Evolutionary conservation across 2,329 filamentous ascomycete species (phyloP), one percentile per base, ranked within the genome.

Genomic region (Colletotrichum camelliae): DNA sequence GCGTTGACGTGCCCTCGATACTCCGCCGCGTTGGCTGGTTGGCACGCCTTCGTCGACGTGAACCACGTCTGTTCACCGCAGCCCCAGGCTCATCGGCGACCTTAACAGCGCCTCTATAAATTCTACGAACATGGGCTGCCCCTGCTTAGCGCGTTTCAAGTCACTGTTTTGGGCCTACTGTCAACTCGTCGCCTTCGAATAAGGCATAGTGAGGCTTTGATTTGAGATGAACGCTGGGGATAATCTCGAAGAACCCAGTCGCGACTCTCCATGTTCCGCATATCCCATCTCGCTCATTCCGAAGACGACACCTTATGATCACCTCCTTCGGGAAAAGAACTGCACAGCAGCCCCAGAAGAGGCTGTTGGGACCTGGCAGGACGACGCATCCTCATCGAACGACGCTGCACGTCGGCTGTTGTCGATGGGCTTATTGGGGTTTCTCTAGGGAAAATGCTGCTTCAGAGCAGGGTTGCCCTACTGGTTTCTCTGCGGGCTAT

Each of bases 61-160:
- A 24, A 64, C 58, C 18, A 71, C 35, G 62, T 72, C 75, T 68
- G 75, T 72, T 75, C 64, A 72, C 62, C 60, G 48, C 5, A 24
- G 33, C 55, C 57, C 67, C 39, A 58, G 64, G 69, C 68, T 77
- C 65, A 68, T 77, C 77, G 77, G 65, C 75, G 75, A 75, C 75
- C 77, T 77, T 66, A 71, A 74, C 43, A 65, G 67, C 37, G 71
- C 67, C 52, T 39, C 66, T 76, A 76, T 76, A 60, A 67, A n/a
- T 33, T 71, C 61, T 61, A 48, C 35, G 60, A 13, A 67, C 73
- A 74, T 67, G 74, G 71, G 16, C 2, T 15, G 24, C 35, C 77
- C 77, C 35, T 57, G 77, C 37, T 67, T 77, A 77, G 74, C 76
- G 74, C 58, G 77, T 78, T 78, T 78, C 77, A 78, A 70, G 64